Base-by-base conservation (phyloP, 2,329 filamentous ascomycete genomes). In the Sporothrix dimorphospora region DNA sequence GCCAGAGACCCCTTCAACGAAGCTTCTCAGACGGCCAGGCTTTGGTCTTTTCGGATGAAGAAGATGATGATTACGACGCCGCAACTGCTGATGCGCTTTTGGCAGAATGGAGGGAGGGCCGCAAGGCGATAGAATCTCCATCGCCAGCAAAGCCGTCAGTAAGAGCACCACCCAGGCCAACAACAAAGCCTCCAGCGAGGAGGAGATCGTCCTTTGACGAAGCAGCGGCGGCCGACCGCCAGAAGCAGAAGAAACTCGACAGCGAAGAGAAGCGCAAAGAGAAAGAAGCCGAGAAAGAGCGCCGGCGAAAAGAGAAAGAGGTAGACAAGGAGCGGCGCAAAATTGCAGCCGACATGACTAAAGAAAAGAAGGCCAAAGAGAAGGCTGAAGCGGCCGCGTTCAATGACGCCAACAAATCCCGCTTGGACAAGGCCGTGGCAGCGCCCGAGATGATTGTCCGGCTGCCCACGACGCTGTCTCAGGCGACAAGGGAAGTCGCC, bases 401-500 rank as follows among this genome's bases (percentile, higher is more conserved):
- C 27, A 88, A 89, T 3, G 89, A 92, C 74, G 91, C 90, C 55
- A 95, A 95, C 80, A 93, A 91, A 77, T 81, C 90, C 11, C 89
- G 89, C 69, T 89, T 88, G 0, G 90, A 94, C 81, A 94, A 93
- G 81, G 93, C 92, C 76, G 82, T 90, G 0, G 91, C 92, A 0
- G 88, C 89, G 0, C 86, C 86, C 0, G 92, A 96, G 79, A 95
- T 96, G 92, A 90, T 95, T 68, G 85, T 94, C 1, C 88, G 93
- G 76, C 82, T 95, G 30, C 87, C 92, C 0, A 80, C 81, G 0
- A 85, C 85, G 1, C 81, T 95, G 1, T 80, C 86, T 27, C 79
- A 84, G 0, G 82, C 80, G 0, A 78, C 85, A 30, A 82, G 78
- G 30, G 79, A 83, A 1, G 85, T 87, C 63, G 79, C 87, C 5